Percentiles rank a stretch among this genome's conserved stretches.
Evolutionary conservation across 225 moss, liverwort and hornwort genomes (phyloP).

Genomic region (Polytrichum formosum): DNA sequence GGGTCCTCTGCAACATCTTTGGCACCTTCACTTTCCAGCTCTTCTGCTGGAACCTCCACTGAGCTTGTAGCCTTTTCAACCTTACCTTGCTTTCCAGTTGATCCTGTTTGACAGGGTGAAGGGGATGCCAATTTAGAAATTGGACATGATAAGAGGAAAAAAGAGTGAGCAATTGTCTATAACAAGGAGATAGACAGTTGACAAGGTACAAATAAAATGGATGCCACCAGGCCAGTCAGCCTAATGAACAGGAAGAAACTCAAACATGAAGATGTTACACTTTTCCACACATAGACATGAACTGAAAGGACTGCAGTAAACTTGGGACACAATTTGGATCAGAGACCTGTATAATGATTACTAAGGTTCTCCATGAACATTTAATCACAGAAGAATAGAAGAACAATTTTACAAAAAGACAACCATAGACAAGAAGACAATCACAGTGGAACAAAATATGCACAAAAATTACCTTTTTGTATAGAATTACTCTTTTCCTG

Average conservation of each 20-base stretch:
- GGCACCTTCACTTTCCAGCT: slow-evolving; percentile 28
- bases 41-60: slow-evolving; percentile 20
- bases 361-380: too few species aligned
- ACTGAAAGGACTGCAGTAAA: too few species aligned
- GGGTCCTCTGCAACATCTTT: slow-evolving; percentile 30
- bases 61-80: slow-evolving; percentile 38
- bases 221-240: not conserved
- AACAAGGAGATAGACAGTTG: not conserved
- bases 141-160: not conserved
- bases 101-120: not conserved
- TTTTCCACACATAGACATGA: too few species aligned
- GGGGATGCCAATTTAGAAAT: not conserved
- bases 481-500: slow-evolving; percentile 9
- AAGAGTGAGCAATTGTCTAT: not conserved
- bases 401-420: too few species aligned
- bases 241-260: not conserved
- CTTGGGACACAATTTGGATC: not conserved
- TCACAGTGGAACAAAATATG: not conserved
- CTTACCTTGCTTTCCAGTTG: slow-evolving; percentile 46
- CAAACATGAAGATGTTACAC: too few species aligned
- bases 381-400: too few species aligned
- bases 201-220: not conserved
- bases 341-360: not conserved
- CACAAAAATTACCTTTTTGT: slow-evolving; percentile 18
- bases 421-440: too few species aligned